These are phyloP conservation scores for Calonectria leucothoes DNA, from an alignment of 2,329 filamentous ascomycete species.

Conservation along the genomic window DNA sequence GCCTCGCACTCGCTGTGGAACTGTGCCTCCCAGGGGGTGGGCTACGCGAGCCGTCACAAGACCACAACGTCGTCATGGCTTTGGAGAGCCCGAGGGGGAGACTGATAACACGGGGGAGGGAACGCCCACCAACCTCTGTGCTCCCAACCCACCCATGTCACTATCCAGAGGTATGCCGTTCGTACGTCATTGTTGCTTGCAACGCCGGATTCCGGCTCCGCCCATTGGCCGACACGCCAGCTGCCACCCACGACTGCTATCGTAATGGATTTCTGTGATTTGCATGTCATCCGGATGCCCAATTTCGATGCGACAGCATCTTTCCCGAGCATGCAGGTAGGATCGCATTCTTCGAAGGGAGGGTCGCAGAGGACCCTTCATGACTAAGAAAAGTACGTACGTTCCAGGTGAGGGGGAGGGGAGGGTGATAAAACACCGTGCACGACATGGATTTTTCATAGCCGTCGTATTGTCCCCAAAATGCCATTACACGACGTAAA, in stretches of 20 bases:
- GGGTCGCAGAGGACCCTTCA: not conserved
- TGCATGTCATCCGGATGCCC: conserved; percentile 13
- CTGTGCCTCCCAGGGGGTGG: not conserved
- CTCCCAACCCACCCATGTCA: conserved; percentile 1
- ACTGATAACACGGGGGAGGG: not conserved
- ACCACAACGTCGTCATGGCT: conserved; percentile 3
- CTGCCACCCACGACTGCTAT: not conserved
- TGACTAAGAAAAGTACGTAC: not conserved
- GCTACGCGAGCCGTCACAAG: conserved; percentile 4
- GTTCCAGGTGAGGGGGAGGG: not conserved
- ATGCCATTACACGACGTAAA: not conserved
- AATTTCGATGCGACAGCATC: conserved; percentile 15
- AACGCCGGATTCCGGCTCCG: not conserved
- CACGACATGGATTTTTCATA: not conserved
- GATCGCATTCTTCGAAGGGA: not conserved
- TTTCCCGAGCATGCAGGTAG: not conserved
- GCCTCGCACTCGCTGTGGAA: conserved; percentile 1
- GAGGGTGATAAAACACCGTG: not conserved
- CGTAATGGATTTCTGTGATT: not conserved
- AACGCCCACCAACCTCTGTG: not conserved
- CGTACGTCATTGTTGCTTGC: conserved; percentile 6
- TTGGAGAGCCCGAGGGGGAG: not conserved
- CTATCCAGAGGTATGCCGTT: not conserved
- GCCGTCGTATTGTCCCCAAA: not conserved
- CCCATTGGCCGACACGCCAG: not conserved